Conservation (phyloP, 78 protist species). For the Cavenderia fasciculata region DNA sequence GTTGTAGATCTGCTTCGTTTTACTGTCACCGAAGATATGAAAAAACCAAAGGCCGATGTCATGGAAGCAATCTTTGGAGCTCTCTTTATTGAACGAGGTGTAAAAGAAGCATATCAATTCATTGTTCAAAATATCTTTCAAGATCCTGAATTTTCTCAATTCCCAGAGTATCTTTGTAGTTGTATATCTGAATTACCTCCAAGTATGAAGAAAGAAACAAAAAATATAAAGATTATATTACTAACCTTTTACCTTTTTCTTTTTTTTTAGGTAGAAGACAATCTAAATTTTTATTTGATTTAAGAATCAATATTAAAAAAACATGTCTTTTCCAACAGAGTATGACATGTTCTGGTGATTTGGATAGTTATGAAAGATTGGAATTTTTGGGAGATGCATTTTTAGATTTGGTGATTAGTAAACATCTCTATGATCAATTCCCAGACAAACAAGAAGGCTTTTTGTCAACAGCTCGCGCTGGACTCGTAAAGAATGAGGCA, state of each 20-base stretch:
- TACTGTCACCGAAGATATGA: background rate
- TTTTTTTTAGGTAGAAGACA: no score
- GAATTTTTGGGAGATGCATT: conserved; percentile 63
- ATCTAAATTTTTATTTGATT: background rate
- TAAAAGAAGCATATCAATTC: conserved; percentile 17
- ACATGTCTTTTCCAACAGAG: background rate
- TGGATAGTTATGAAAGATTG: conserved; percentile 23
- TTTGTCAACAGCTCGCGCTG: conserved; percentile 15
- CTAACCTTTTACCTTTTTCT: no score
- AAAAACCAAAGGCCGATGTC: conserved; percentile 55
- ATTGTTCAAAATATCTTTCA: background rate
- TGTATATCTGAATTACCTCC: no score
- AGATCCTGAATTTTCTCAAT: background rate
- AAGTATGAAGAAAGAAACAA: no score
- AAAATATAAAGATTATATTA: no score
- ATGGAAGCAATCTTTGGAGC: conserved; percentile 65
- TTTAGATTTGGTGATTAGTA: conserved; percentile 25
- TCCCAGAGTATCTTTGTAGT: conserved; percentile 16
- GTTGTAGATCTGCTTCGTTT: conserved; percentile 6
- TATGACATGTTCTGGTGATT: background rate
- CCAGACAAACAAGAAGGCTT: conserved; percentile 53
- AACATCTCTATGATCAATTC: conserved; percentile 25
- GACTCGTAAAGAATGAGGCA: conserved; percentile 21
- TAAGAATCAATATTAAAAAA: background rate
- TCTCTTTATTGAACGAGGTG: conserved; percentile 11